phyloP scores from a whole-genome alignment of 495 filamentous ascomycete genomes.

The Xanthoparmelia taractica region DNA sequence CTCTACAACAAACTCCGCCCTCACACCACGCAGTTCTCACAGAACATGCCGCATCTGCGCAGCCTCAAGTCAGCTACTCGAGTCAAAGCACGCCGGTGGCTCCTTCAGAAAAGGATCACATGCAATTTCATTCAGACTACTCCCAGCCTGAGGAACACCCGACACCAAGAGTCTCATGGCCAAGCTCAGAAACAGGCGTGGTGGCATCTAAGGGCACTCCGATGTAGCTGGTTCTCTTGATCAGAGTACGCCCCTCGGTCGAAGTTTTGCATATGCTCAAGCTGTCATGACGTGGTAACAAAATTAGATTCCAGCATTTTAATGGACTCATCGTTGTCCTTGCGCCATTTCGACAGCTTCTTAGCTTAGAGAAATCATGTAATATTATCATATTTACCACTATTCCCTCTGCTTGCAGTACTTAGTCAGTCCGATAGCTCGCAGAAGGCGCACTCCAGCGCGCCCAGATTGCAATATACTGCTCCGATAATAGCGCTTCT shows the following conservation, averaged over 20 bases:
- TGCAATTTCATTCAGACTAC: not conserved
- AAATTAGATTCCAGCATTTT: not conserved
- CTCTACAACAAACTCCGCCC: not conserved
- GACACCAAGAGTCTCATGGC: not conserved
- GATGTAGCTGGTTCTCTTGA: not conserved
- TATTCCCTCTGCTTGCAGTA: not conserved
- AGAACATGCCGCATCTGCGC: not conserved
- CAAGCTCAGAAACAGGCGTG: not conserved
- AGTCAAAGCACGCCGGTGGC: not conserved
- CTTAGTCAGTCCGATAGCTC: not conserved
- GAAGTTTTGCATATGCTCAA: not conserved
- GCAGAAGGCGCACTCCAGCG: not conserved
- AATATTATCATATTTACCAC: not conserved
- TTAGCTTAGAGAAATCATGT: not conserved
- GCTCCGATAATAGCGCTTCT: not conserved
- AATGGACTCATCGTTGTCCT: not conserved
- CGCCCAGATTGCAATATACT: not conserved
- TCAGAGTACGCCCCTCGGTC: not conserved
- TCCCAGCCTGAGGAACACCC: not conserved
- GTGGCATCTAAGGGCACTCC: not conserved
- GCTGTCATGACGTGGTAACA: slow-evolving; percentile 2
- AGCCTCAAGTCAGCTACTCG: not conserved
- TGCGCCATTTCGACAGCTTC: not conserved
- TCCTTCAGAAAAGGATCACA: not conserved
- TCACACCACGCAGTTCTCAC: not conserved